Evolutionary conservation across 1,284 basidiomycete genomes (phyloP), one percentile per base, ranked within the genome.

Genomic region (Peniophora sp.): DNA sequence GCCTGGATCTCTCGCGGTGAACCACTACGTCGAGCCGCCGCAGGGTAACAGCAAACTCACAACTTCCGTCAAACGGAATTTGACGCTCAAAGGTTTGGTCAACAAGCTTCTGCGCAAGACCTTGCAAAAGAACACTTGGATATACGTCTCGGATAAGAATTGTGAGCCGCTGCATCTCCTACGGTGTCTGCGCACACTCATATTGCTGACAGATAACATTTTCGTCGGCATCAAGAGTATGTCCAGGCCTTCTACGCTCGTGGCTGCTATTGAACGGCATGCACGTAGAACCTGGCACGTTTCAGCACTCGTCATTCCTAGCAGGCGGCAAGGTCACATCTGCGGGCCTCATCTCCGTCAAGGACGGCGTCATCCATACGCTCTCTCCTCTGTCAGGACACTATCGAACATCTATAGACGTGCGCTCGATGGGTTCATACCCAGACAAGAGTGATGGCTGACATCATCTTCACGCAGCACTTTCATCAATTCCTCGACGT

Each of bases 221-320:
- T 88, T 83, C 61, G 71, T 88, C 49, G 85, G 83, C 0, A 83
- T 88, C 57, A 88, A 89, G 66, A 67, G 75, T 75, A 52, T 35
- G 57, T 22, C 14, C 43, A 47, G 22, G 44, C 24, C 6, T 49
- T 6, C 6, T 10, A 23, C 44, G 18, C 2, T 17, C 42, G 9
- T 34, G 44, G 2, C 15, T 18, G 18, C 12, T 20, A 44, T 24
- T 17, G 14, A 23, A 39, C 35, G 37, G 12, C 36, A 22, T 35
- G 12, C 12, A 32, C 12, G 23, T 34, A 70, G 70, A 67, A 51
- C 78, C 80, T 14, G 85, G 85, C 1, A 67, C 67, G 1, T 88
- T 88, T 57, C 85, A 88, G 57, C 85, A 88, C 61, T 84, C 83
- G 0, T 83, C 83, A 0, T 82, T 85, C 59, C 65, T 79, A 2